phyloP scores from a whole-genome alignment of 495 filamentous ascomycete species.

The Talaromyces proteolyticus region DNA sequence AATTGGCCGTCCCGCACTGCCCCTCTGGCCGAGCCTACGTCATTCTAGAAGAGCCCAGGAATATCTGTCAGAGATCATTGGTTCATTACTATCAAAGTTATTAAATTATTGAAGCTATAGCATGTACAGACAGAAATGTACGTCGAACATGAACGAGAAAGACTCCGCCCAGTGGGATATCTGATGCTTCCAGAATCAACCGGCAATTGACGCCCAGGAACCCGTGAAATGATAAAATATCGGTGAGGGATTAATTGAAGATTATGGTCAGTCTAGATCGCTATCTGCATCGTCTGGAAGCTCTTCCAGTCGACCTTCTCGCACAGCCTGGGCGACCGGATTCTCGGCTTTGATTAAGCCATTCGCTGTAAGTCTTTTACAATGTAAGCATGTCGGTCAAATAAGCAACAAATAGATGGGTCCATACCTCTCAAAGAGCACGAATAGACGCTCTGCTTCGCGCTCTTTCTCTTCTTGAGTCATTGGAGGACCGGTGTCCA shows the following conservation, averaged over 20 bases:
- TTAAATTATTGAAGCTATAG: too few species aligned
- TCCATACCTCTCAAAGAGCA: slow-evolving; percentile 83
- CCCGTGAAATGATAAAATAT: not conserved
- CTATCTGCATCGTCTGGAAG: slow-evolving; percentile 37
- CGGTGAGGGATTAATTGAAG: not conserved
- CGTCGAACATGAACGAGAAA: too few species aligned
- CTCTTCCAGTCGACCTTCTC: slow-evolving; percentile 78
- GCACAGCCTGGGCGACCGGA: slow-evolving; percentile 69
- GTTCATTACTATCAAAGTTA: too few species aligned
- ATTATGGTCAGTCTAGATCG: slow-evolving; percentile 17
- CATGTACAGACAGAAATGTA: too few species aligned
- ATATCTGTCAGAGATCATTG: too few species aligned
- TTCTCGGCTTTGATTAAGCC: slow-evolving; percentile 83
- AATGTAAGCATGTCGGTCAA: slow-evolving; percentile 10
- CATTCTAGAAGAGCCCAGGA: not conserved
- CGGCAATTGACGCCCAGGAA: not conserved
- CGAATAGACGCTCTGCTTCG: slow-evolving; percentile 89
- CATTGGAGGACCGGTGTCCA: slow-evolving; percentile 61
- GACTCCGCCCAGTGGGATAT: not conserved
- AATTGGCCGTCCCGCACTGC: not conserved
- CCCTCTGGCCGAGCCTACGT: not conserved
- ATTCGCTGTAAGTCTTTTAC: slow-evolving; percentile 66
- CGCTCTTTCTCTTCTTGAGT: slow-evolving; percentile 85
- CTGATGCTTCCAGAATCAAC: not conserved
- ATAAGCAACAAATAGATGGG: not conserved